Evolutionary conservation across 345 rosid genomes (phyloP).

Genomic region (Toxicodendron radicans): DNA sequence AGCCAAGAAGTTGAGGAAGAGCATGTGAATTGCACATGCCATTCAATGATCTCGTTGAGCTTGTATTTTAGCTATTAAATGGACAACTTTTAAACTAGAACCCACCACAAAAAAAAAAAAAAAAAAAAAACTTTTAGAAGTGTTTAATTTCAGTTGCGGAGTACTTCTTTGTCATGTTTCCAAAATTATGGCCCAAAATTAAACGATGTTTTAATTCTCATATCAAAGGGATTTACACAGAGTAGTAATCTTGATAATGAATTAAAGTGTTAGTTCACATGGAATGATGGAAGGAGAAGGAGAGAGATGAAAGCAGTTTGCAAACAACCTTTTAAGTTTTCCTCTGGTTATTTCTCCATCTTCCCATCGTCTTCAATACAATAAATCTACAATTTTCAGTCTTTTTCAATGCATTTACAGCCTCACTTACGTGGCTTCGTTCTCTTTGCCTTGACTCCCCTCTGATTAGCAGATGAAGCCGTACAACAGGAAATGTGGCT

Average conservation of each 20-base stretch:
- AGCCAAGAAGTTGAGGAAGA: neutral
- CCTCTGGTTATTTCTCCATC: no score
- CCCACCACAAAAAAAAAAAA: no score
- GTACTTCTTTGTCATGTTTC: no score
- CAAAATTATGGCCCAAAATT: no score
- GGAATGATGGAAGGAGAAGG: constrained; percentile 9
- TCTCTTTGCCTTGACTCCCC: neutral
- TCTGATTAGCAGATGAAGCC: constrained; percentile 1
- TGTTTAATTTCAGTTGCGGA: no score
- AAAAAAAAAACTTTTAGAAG: no score
- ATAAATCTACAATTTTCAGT: neutral
- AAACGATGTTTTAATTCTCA: no score
- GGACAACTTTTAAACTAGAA: neutral
- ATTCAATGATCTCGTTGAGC: neutral
- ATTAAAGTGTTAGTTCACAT: constrained; percentile 17
- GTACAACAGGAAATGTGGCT: neutral
- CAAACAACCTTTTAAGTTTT: no score
- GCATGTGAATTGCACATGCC: constrained; percentile 15
- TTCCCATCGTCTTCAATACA: neutral
- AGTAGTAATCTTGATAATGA: neutral
- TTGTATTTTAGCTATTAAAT: neutral
- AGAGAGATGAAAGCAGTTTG: no score
- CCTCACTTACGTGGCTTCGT: neutral
- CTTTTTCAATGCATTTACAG: neutral
- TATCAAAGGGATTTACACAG: no score